phyloP scores from a whole-genome alignment of 208 protist species.

The Acanthamoeba quina region DNA sequence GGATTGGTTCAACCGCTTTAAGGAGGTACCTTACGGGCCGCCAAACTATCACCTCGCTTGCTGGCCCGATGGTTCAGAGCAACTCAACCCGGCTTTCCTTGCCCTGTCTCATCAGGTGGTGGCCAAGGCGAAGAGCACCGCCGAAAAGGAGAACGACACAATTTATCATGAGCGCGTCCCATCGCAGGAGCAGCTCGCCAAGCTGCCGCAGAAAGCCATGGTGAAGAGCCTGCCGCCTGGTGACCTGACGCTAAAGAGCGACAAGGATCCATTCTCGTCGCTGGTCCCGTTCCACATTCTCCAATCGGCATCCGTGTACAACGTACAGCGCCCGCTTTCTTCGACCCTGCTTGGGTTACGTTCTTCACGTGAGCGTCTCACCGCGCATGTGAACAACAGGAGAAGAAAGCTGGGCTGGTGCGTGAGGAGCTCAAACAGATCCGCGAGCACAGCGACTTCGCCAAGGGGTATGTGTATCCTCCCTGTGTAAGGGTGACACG shows the following conservation, averaged over 20 bases:
- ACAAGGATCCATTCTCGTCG: conserved; percentile 16
- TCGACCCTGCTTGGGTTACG: not conserved
- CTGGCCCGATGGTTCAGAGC: not conserved
- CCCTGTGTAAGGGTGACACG: not conserved
- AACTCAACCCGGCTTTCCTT: not conserved
- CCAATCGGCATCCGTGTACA: conserved; percentile 22
- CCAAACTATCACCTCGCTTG: too few species aligned
- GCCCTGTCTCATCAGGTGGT: not conserved
- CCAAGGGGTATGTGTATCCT: not conserved
- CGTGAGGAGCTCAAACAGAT: conserved; percentile 39
- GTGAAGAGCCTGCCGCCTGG: not conserved
- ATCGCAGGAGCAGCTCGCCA: not conserved
- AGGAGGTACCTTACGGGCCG: not conserved
- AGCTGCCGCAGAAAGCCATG: conserved; percentile 20
- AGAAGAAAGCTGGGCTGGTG: conserved; percentile 33
- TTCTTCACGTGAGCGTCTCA: not conserved
- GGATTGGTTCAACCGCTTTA: conserved; percentile 16
- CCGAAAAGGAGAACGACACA: conserved; percentile 44
- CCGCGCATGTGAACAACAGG: not conserved
- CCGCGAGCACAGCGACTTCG: conserved; percentile 40
- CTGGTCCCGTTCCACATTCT: conserved; percentile 38
- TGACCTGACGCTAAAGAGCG: not conserved
- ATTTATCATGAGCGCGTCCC: conserved; percentile 55
- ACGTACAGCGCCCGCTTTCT: not conserved
- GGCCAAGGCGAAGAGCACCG: not conserved